Evolutionary conservation across 164 flowering plant species (phyloP).

Genomic region (Aristolochia fimbriata): DNA sequence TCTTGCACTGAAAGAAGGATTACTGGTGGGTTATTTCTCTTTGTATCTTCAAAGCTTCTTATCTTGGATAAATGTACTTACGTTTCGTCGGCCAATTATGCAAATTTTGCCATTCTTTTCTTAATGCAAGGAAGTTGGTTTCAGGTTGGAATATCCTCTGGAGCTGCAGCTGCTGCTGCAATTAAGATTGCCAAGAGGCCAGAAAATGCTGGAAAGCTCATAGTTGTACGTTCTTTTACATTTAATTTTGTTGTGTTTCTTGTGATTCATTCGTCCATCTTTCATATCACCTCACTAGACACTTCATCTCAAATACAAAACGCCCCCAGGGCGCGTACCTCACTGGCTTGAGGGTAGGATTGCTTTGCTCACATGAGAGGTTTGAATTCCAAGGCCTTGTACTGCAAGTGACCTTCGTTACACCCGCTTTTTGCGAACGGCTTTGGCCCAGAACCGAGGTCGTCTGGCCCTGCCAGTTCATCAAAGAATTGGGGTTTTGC

Average conservation of each 20-base stretch:
- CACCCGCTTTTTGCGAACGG: too few relatives aligned
- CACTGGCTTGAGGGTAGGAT: too few relatives aligned
- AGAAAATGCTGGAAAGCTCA: slow-evolving; percentile 77
- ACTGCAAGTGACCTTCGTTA: too few relatives aligned
- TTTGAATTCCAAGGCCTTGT: too few relatives aligned
- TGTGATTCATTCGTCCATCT: not conserved
- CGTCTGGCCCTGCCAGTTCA: too few relatives aligned
- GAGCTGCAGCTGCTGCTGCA: slow-evolving; percentile 22
- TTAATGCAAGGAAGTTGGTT: slow-evolving; percentile 1
- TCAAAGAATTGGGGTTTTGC: too few relatives aligned
- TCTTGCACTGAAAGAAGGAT: slow-evolving; percentile 12
- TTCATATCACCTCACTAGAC: not conserved
- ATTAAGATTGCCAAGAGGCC: slow-evolving; percentile 40
- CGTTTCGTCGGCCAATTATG: not conserved
- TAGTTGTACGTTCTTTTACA: slow-evolving; percentile 49
- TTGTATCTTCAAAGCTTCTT: not conserved
- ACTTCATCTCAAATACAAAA: too few relatives aligned
- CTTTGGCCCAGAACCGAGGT: too few relatives aligned
- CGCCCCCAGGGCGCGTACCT: too few relatives aligned
- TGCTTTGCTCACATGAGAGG: too few relatives aligned
- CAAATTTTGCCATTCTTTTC: not conserved
- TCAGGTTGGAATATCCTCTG: slow-evolving; percentile 23
- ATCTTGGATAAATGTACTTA: not conserved
- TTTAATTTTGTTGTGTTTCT: not conserved
- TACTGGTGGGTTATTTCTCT: slow-evolving; percentile 5